Conservation (phyloP, 306 rosid species). For the Dalbergia cochinchinensis region DNA sequence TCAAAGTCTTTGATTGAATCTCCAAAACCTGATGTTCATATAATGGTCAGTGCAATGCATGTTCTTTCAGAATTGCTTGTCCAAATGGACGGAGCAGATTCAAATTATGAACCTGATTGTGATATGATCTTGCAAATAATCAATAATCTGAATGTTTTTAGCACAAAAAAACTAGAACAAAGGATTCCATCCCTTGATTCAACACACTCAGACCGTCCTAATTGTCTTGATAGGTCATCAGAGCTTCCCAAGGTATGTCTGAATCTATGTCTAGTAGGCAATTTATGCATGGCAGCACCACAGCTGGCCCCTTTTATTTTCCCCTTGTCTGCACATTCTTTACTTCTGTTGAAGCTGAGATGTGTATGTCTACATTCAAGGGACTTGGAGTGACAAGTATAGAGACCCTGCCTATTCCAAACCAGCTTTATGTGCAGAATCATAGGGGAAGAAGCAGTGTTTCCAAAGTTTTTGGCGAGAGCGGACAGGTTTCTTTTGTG, state of each 20-base stretch:
- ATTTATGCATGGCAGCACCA: background rate
- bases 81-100: slow-evolving; percentile 50
- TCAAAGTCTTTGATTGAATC: slow-evolving; percentile 56
- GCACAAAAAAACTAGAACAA: slow-evolving; percentile 41
- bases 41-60: slow-evolving; percentile 56
- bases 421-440: slow-evolving; percentile 46
- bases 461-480: slow-evolving; percentile 46
- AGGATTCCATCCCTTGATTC: slow-evolving; percentile 48
- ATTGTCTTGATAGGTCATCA: slow-evolving; percentile 47
- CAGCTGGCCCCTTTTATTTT: background rate
- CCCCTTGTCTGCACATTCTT: slow-evolving; percentile 15
- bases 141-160: slow-evolving; percentile 58
- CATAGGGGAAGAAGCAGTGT: slow-evolving; percentile 28
- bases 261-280: slow-evolving; percentile 20
- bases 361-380: slow-evolving; percentile 49
- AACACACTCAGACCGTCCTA: slow-evolving; percentile 44
- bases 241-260: slow-evolving; percentile 60
- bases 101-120: slow-evolving; percentile 48
- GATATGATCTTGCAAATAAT: slow-evolving; percentile 56
- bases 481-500: slow-evolving; percentile 46
- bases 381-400: slow-evolving; percentile 50
- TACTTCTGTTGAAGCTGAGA: slow-evolving; percentile 44
- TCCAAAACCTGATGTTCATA: slow-evolving; percentile 54
- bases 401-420: slow-evolving; percentile 43
- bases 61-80: slow-evolving; percentile 68